Percentiles rank a stretch among this genome's conserved stretches.
phyloP scores from a whole-genome alignment of 1,284 basidiomycete genomes.

The Inonotus obliquus region DNA sequence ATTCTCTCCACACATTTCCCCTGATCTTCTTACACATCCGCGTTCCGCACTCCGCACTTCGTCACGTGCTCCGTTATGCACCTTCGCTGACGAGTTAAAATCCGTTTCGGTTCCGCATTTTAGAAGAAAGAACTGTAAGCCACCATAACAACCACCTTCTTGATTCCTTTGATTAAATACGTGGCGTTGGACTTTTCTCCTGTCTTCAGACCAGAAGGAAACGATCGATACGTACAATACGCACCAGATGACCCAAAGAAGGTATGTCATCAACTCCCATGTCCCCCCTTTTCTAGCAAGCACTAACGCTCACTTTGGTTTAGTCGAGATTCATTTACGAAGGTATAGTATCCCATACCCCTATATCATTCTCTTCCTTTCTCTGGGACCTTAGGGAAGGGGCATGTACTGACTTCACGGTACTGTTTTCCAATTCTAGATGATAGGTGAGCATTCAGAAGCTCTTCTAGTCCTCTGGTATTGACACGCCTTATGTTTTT shows the following conservation, averaged over 20 bases:
- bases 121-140: slow-evolving; percentile 21
- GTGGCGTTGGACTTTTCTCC: neutral
- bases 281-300: slow-evolving; percentile 15
- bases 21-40: neutral
- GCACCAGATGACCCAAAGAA: slow-evolving; percentile 89
- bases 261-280: slow-evolving; percentile 33
- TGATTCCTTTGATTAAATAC: neutral
- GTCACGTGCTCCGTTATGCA: neutral
- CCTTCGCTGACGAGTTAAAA: slow-evolving; percentile 7
- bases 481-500: neutral
- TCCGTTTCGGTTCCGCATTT: slow-evolving; percentile 7
- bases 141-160: neutral
- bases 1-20: neutral
- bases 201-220: slow-evolving; percentile 59
- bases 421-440: slow-evolving; percentile 11
- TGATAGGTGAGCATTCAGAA: slow-evolving; percentile 22
- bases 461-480: neutral
- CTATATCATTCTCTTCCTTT: neutral
- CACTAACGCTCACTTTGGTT: neutral
- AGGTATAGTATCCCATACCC: slow-evolving; percentile 30
- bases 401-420: neutral
- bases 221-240: slow-evolving; percentile 70
- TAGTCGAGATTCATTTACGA: slow-evolving; percentile 77
- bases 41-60: neutral
- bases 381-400: too few relatives aligned